Evolutionary conservation across 2,329 filamentous ascomycete species (phyloP).

Genomic region (Fusarium subtropicale): DNA sequence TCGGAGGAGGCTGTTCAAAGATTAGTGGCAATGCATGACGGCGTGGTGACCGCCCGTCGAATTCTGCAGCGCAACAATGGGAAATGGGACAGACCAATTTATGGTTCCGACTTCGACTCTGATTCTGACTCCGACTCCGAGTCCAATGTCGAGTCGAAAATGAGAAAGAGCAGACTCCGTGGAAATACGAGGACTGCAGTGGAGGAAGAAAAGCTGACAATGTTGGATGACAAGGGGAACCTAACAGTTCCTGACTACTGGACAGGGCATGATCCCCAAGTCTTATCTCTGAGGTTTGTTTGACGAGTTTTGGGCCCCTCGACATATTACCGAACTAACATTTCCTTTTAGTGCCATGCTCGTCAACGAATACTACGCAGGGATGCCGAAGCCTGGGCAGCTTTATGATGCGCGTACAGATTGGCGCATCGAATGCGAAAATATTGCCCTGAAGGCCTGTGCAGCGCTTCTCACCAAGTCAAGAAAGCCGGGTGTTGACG

Average conservation of each 20-base stretch:
- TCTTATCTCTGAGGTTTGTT: background rate
- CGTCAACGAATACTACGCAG: background rate
- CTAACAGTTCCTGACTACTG: background rate
- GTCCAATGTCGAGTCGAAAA: background rate
- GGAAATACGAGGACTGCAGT: too few relatives aligned
- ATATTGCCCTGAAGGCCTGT: background rate
- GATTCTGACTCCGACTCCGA: background rate
- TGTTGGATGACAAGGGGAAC: background rate
- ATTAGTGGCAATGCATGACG: background rate
- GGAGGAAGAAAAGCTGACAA: background rate
- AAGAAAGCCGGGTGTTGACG: background rate
- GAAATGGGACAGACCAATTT: background rate
- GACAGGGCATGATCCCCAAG: background rate
- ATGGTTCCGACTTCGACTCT: too few relatives aligned
- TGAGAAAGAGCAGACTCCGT: background rate
- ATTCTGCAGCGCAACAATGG: background rate
- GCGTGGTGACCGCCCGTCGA: background rate
- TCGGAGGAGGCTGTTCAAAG: background rate
- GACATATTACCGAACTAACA: accelerated
- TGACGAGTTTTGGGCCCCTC: accelerated
- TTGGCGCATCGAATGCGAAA: background rate
- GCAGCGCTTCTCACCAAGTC: background rate
- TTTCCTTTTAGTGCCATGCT: background rate
- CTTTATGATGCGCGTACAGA: too few relatives aligned
- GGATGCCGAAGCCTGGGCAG: too few relatives aligned